Conservation (phyloP, 1,284 basidiomycete species). For the Ustilago sp. region DNA sequence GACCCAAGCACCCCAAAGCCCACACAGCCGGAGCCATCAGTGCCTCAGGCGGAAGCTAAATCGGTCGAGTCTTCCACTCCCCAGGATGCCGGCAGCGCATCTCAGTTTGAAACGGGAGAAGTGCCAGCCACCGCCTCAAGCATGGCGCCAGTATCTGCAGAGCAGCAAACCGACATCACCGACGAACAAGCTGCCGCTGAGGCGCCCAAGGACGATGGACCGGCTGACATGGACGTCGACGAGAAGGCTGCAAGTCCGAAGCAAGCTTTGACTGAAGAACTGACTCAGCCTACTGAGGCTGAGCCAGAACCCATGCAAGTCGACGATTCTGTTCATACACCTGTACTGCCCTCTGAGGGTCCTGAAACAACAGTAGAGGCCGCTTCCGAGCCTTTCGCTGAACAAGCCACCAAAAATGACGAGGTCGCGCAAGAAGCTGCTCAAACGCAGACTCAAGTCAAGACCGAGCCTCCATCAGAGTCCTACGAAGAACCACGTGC, state of each 20-base stretch:
- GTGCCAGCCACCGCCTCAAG: neutral
- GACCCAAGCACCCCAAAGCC: constrained; percentile 24
- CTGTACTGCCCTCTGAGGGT: constrained; percentile 23
- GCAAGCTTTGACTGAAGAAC: neutral
- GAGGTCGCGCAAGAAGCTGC: neutral
- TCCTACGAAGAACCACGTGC: constrained; percentile 7
- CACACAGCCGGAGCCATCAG: constrained; percentile 8
- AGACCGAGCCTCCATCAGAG: constrained; percentile 19
- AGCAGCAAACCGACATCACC: neutral
- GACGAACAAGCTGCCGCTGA: constrained; percentile 3
- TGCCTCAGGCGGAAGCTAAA: neutral
- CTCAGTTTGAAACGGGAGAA: neutral
- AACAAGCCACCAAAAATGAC: constrained; percentile 1
- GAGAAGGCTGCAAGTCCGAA: constrained; percentile 13
- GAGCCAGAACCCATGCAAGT: constrained; percentile 33
- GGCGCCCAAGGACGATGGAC: constrained; percentile 1
- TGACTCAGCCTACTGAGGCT: constrained; percentile 6
- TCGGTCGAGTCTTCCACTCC: neutral
- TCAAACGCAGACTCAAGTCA: constrained; percentile 6
- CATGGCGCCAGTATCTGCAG: neutral
- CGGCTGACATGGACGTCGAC: constrained; percentile 35
- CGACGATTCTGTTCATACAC: constrained; percentile 36
- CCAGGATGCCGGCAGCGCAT: neutral
- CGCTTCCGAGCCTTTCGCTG: neutral
- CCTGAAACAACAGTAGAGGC: constrained; percentile 7